phyloP scores from a whole-genome alignment of 1,139 yeast genomes.

The Suhomyces chickasaworum region DNA sequence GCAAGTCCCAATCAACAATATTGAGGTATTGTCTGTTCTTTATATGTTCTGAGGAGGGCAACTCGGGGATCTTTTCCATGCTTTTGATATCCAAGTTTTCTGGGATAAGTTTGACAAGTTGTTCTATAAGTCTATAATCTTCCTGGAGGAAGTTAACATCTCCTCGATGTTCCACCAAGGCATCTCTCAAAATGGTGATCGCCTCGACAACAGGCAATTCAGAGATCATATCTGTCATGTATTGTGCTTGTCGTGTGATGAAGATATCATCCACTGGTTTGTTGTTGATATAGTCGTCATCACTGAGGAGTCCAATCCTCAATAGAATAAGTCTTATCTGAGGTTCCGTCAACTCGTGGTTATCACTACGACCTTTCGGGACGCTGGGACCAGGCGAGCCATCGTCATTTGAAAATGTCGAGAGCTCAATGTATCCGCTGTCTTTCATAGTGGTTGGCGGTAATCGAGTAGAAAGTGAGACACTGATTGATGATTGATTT shows the following conservation, averaged over 20 bases:
- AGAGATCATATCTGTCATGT: constrained; percentile 34
- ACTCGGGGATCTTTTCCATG: constrained; percentile 10
- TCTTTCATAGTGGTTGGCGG: constrained; percentile 1
- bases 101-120: constrained; percentile 30
- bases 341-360: constrained; percentile 18
- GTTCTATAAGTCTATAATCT: constrained; percentile 39
- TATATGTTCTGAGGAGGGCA: constrained; percentile 10
- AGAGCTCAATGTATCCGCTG: constrained; percentile 17
- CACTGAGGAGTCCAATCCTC: constrained; percentile 35
- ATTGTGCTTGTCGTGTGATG: constrained; percentile 27
- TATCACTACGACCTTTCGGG: too few species aligned
- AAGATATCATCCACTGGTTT: constrained; percentile 18
- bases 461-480: too few species aligned
- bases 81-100: constrained; percentile 14
- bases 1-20: constrained; percentile 39
- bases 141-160: constrained; percentile 45
- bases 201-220: constrained; percentile 28
- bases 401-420: constrained; percentile 11
- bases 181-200: constrained; percentile 36
- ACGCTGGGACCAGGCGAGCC: not conserved
- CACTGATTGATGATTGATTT: not conserved
- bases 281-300: constrained; percentile 24
- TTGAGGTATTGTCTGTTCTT: constrained; percentile 33
- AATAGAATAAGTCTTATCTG: constrained; percentile 33
- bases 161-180: constrained; percentile 42